Base-by-base conservation (phyloP, 2,329 filamentous ascomycete genomes). In the Mycosphaerella sp. region DNA sequence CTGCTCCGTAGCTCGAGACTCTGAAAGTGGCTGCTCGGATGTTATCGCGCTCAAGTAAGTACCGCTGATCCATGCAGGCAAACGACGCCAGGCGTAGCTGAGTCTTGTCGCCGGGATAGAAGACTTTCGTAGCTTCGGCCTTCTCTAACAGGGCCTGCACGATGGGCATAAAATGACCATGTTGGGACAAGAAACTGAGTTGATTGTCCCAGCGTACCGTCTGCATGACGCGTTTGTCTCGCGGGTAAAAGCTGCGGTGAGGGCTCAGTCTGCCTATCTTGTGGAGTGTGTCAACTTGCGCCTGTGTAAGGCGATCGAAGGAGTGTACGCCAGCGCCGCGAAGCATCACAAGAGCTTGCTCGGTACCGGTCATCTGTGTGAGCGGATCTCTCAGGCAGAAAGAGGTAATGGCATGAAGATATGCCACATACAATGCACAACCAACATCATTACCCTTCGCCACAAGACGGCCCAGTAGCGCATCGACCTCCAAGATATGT, bases 361-460 rank as follows among this genome's bases (percentile, higher is more conserved):
- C 83, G 0, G 75, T 77, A 0, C 84, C 84, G 0, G 81, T 86
- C 0, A 76, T 72, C 0, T 74, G 69, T 0, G 82, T 86, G 0
- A 87, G 71, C 0, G 72, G 67, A 61, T 87, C 84, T 0, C 80
- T 76, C 0, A 86, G 36, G 0, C 76, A 61, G 32, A 77, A 80
- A 0, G 83, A 83, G 0, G 84, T 87, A 4, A 76, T 67, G 0
- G 83, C 84, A 62, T 87, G 84, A 1, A 82, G 65, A 3, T 76
- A 66, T 0, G 81, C 82, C 60, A 64, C 11, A 39, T 56, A 62
- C 1, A 67, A 51, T 45, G 62, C 60, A 55, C 57, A 53, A 17
- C 54, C 0, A 82, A 67, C 0, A 83, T 66, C 52, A n/a, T 38
- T 38, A 0, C 64, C 64, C 0, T 79, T 80, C 45, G 86, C 82